phyloP scores from a whole-genome alignment of 75 land plant species.

The Pinus tabuliformis region DNA sequence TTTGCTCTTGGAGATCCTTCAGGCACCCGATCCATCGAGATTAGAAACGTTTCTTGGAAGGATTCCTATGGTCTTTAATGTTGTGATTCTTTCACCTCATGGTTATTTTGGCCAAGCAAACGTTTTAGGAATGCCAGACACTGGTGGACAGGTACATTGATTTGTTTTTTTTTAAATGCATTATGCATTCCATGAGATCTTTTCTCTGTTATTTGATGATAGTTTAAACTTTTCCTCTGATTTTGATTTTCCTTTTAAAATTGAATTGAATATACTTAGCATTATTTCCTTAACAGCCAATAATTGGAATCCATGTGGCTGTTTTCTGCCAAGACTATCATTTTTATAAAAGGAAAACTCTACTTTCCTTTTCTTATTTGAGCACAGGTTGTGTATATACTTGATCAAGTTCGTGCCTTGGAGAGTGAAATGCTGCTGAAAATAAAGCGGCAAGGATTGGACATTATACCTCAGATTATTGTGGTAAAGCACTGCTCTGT shows the following conservation, averaged over 20 bases:
- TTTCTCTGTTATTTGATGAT: background rate
- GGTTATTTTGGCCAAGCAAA: slow-evolving; percentile 84
- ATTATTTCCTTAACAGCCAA: background rate
- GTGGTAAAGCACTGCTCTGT: slow-evolving; percentile 27
- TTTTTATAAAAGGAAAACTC: background rate
- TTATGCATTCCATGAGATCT: background rate
- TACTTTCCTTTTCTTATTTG: background rate
- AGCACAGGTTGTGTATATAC: slow-evolving; percentile 54
- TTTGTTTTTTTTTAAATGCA: background rate
- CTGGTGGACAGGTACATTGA: slow-evolving; percentile 73
- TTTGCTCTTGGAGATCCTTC: slow-evolving; percentile 63
- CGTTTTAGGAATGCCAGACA: slow-evolving; percentile 74
- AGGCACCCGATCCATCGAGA: slow-evolving; percentile 69
- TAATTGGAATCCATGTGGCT: background rate
- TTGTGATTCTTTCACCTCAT: slow-evolving; percentile 73
- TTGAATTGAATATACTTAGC: background rate
- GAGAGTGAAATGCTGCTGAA: slow-evolving; percentile 53
- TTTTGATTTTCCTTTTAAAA: no score
- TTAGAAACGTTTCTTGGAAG: slow-evolving; percentile 61
- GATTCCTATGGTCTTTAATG: slow-evolving; percentile 78
- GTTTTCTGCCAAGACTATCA: background rate
- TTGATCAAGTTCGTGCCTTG: slow-evolving; percentile 72
- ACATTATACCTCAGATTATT: slow-evolving; percentile 46
- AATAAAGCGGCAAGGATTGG: slow-evolving; percentile 52
- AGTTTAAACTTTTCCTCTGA: background rate